Evolutionary conservation across 2,329 filamentous ascomycete genomes (phyloP).

Genomic region (Paraphaeosphaeria sporulosa): DNA sequence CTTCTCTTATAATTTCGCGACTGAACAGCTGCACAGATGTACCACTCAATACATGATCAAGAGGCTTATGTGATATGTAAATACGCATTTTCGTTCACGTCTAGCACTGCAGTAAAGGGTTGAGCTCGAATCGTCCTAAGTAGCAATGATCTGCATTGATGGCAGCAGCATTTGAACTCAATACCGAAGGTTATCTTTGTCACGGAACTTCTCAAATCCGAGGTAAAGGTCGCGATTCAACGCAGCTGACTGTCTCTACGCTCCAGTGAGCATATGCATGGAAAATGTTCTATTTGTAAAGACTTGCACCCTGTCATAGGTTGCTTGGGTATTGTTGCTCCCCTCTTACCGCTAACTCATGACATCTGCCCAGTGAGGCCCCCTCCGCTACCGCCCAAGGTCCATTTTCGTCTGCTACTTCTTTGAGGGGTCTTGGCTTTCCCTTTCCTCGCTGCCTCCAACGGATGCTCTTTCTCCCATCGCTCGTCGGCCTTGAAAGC

Average conservation of each 20-base stretch:
- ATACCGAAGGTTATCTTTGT: background rate
- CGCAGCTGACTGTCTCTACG: background rate
- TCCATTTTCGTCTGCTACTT: conserved; percentile 45
- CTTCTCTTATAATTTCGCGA: too few relatives aligned
- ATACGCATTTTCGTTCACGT: background rate
- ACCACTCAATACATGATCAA: background rate
- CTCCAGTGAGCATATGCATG: background rate
- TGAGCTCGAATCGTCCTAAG: background rate
- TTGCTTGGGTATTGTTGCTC: background rate
- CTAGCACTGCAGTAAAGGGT: background rate
- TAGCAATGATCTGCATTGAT: background rate
- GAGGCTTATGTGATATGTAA: background rate
- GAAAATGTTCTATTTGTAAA: background rate
- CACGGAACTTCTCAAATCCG: background rate
- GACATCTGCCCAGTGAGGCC: conserved; percentile 48
- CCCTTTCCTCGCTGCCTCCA: conserved; percentile 57
- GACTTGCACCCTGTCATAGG: background rate
- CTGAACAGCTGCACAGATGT: background rate
- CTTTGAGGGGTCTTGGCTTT: conserved; percentile 44
- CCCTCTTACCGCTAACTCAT: conserved; percentile 11
- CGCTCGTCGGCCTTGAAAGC: conserved; percentile 74
- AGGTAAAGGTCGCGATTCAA: background rate
- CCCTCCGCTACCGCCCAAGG: conserved; percentile 38
- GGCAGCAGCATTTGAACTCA: background rate
- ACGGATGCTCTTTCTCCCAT: conserved; percentile 76